phyloP scores from a whole-genome alignment of 345 rosid genomes.

The Populus nigra region DNA sequence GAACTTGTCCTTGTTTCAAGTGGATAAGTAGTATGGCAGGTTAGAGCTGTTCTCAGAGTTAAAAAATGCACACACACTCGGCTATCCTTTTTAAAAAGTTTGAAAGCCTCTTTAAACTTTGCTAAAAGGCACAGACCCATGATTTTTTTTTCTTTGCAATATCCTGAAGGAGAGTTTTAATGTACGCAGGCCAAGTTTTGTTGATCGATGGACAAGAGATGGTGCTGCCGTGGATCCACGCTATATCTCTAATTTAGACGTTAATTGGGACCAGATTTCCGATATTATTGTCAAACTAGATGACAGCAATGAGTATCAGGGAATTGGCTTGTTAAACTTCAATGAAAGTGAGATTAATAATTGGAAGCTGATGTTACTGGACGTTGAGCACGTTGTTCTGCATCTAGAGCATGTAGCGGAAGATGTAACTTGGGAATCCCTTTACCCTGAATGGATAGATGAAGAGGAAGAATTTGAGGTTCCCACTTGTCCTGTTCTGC shows the following conservation, averaged over 20 bases:
- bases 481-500: constrained; percentile 74
- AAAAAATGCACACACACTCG: not conserved
- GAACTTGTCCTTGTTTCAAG: not conserved
- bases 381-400: constrained; percentile 58
- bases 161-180: constrained; percentile 16
- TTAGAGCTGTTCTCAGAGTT: not conserved
- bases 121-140: not conserved
- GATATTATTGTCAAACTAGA: constrained; percentile 46
- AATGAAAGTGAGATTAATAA: constrained; percentile 52
- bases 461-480: constrained; percentile 86
- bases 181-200: constrained; percentile 38
- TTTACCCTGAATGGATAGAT: constrained; percentile 93
- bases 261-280: constrained; percentile 64
- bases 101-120: not conserved
- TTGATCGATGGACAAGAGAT: constrained; percentile 50
- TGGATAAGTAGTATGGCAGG: not conserved
- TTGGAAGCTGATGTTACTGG: constrained; percentile 55
- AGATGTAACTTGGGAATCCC: constrained; percentile 69
- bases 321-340: constrained; percentile 73
- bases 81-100: not conserved
- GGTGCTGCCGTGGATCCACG: constrained; percentile 44
- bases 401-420: constrained; percentile 40
- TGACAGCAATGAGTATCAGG: constrained; percentile 50
- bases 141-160: not conserved
- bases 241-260: constrained; percentile 49